These are phyloP conservation scores for Solanum chmielewskii DNA, from an alignment of 257 asterid species.

Conservation along the genomic window DNA sequence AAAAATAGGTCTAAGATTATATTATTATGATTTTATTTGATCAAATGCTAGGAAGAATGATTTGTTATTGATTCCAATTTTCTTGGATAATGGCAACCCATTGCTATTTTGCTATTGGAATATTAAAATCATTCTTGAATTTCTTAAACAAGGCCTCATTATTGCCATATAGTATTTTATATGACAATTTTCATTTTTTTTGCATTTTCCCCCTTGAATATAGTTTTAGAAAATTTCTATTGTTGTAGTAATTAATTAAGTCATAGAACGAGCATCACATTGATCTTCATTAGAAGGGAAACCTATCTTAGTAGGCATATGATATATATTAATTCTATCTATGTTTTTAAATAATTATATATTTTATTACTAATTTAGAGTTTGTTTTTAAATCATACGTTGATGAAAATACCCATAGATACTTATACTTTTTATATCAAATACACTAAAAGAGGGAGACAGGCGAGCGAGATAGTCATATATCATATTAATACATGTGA, in stretches of 20 bases:
- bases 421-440: accelerated
- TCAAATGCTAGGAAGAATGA: not conserved
- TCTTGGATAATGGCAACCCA: not conserved
- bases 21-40: not conserved
- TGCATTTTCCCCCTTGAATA: not conserved
- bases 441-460: not conserved
- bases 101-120: not conserved
- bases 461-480: not conserved
- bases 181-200: not conserved
- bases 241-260: not conserved
- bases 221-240: not conserved
- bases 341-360: too few species aligned
- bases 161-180: not conserved
- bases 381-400: too few species aligned
- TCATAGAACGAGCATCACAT: not conserved
- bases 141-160: not conserved
- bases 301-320: too few species aligned
- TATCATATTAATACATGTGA: too few species aligned
- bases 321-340: too few species aligned
- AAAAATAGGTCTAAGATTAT: not conserved
- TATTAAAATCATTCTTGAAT: not conserved
- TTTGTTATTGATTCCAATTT: not conserved
- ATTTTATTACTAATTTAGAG: not conserved
- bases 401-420: not conserved
- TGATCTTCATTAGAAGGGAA: too few species aligned